A percentile compares a stretch with the other conserved stretches of the same genome.
phyloP scores from a whole-genome alignment of 495 filamentous ascomycete genomes.

The Neurospora sp. region DNA sequence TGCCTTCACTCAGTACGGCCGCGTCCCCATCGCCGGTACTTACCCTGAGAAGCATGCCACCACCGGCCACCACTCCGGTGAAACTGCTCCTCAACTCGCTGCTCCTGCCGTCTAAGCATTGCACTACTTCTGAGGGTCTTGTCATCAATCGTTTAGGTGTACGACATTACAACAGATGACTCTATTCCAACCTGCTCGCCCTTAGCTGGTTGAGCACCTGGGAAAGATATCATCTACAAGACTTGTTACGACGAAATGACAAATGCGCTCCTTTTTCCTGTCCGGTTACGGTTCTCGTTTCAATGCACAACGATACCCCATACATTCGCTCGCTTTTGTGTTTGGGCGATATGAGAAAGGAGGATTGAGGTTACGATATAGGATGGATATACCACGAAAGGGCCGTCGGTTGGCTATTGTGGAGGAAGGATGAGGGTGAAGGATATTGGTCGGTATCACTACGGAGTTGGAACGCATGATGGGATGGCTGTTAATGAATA shows the following conservation, averaged over 20 bases:
- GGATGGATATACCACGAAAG: neutral
- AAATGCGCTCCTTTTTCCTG: neutral
- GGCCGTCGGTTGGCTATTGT: neutral
- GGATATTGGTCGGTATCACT: neutral
- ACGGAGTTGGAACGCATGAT: neutral
- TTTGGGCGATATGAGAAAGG: neutral
- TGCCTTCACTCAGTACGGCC: slow-evolving; percentile 45
- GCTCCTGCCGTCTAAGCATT: neutral
- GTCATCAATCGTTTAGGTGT: neutral
- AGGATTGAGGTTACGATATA: neutral
- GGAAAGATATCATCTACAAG: neutral
- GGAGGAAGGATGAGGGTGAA: neutral
- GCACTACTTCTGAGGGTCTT: neutral
- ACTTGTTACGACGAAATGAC: neutral
- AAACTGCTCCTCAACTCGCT: slow-evolving; percentile 16
- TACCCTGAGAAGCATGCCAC: slow-evolving; percentile 35
- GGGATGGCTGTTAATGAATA: neutral
- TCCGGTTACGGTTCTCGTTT: neutral
- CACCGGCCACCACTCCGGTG: slow-evolving; percentile 13
- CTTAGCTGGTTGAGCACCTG: neutral
- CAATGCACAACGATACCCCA: neutral
- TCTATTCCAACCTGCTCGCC: neutral
- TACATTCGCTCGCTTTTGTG: neutral
- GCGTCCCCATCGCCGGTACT: slow-evolving; percentile 28
- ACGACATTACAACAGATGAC: neutral